Evolutionary conservation across 1,284 basidiomycete genomes (phyloP), one percentile per base, ranked within the genome.

Genomic region (Ceratobasidium sp.): DNA sequence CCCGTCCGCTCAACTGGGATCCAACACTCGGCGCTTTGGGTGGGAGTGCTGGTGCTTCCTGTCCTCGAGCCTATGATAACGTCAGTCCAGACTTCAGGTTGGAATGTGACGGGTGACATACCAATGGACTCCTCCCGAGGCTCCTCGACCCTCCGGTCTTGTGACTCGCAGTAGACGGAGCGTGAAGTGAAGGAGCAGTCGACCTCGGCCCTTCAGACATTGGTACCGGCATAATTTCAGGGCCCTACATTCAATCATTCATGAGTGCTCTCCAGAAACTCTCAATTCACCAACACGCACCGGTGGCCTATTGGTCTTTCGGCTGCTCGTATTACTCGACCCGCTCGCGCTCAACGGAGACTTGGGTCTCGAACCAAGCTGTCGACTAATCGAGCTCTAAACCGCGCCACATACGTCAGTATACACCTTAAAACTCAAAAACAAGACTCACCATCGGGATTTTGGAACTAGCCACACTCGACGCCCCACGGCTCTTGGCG

Each of bases 1-100:
- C 64, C 39, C 64, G 2, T 48, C 62, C 62, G n/a, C 62, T 65
- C 62, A 46, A 3, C 5, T 65, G 50, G 34, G 64, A 67, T 55
- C 64, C 64, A 28, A 55, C 64, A 39, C 64, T 67, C 14, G 64
- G 32, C n/a, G 62, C 48, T 48, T 23, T 65, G 6, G 46, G 10
- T n/a, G 62, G 62, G 9, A 18, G 26, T 14, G 52, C 5, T 1
- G 52, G 52, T 32, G 34, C 64, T 43, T 67, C 64, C 36, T 36
- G 26, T 10, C 26, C 45, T 30, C 12, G 64, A 39, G 18, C 32
- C 23, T 30, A 28, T 8, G 48, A 55, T 34, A 18, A 23, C 26
- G 18, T 32, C 43, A 30, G 36, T 16, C 8, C 21, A 36, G 26
- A 67, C 18, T 21, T 55, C 16, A 16, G 18, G 14, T n/a, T n/a